Evolutionary conservation across 805 yeast species (phyloP).

Genomic region (Sungouiella thailandica): DNA sequence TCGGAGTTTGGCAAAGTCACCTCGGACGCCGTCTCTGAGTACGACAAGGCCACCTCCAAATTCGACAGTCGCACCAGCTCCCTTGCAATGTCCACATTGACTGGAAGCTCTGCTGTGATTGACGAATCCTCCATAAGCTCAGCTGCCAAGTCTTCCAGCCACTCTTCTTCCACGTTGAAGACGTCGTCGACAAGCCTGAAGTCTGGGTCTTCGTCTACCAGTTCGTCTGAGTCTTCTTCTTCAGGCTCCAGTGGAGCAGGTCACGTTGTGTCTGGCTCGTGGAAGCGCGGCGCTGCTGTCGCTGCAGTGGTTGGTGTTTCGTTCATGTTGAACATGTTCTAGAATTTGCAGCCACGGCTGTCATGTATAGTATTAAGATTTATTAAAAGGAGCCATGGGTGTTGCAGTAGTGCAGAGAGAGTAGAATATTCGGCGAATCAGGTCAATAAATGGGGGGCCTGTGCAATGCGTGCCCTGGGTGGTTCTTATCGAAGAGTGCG

Average conservation of each 20-base stretch:
- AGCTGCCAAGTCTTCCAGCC: background rate
- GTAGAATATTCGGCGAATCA: too few relatives aligned
- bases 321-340: conserved; percentile 25
- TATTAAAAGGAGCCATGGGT: too few relatives aligned
- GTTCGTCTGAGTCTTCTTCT: background rate
- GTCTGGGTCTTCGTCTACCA: background rate
- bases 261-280: conserved; percentile 6
- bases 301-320: conserved; percentile 34
- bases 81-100: conserved; percentile 3
- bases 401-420: too few relatives aligned
- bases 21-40: conserved; percentile 4
- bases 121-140: background rate
- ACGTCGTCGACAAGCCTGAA: background rate
- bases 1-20: conserved; percentile 7
- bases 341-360: too few relatives aligned
- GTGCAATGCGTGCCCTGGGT: too few relatives aligned
- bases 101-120: conserved; percentile 4
- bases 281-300: conserved; percentile 35
- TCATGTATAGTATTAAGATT: too few relatives aligned
- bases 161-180: background rate
- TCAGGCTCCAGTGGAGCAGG: background rate
- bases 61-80: background rate
- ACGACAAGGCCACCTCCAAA: conserved; percentile 2
- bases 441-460: too few relatives aligned
- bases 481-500: too few relatives aligned